Conservation (phyloP, 352 stramenopile genomes). For the Phytophthora kernoviae region DNA sequence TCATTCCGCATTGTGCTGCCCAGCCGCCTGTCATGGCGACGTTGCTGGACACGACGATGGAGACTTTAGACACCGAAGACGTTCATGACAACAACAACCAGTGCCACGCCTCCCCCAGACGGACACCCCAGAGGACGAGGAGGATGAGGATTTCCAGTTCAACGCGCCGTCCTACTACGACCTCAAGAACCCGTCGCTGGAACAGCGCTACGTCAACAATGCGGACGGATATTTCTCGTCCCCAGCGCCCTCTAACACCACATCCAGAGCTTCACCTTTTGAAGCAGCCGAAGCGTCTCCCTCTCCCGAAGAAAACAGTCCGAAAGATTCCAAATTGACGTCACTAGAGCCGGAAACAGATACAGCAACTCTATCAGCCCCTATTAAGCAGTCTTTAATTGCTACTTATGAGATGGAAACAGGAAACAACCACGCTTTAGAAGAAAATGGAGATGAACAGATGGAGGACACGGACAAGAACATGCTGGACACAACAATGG, state of each 20-base stretch:
- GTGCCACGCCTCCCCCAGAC: conserved; percentile 17
- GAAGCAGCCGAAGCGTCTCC: not conserved
- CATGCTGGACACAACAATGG: conserved; percentile 51
- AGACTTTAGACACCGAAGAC: conserved; percentile 25
- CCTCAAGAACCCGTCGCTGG: conserved; percentile 69
- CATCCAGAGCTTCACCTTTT: conserved; percentile 14
- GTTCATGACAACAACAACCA: conserved; percentile 12
- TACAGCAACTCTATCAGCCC: not conserved
- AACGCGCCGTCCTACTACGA: conserved; percentile 86
- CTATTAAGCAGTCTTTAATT: not conserved
- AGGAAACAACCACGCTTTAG: conserved; percentile 14
- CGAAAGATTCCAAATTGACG: not conserved
- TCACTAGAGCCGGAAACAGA: not conserved
- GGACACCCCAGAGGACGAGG: conserved; percentile 31
- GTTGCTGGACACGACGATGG: conserved; percentile 52
- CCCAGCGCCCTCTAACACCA: conserved; percentile 17
- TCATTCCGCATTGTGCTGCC: not conserved
- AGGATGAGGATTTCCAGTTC: conserved; percentile 79
- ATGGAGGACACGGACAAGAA: conserved; percentile 52
- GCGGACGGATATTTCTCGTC: conserved; percentile 84
- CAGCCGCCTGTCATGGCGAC: conserved; percentile 24
- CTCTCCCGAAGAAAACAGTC: not conserved
- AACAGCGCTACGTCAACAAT: conserved; percentile 85
- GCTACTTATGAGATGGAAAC: conserved; percentile 12
- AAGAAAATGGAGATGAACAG: conserved; percentile 39